A percentile compares a stretch with the other conserved stretches of the same genome.
Conservation (phyloP, 345 rosid genomes). For the Gossypium australe region DNA sequence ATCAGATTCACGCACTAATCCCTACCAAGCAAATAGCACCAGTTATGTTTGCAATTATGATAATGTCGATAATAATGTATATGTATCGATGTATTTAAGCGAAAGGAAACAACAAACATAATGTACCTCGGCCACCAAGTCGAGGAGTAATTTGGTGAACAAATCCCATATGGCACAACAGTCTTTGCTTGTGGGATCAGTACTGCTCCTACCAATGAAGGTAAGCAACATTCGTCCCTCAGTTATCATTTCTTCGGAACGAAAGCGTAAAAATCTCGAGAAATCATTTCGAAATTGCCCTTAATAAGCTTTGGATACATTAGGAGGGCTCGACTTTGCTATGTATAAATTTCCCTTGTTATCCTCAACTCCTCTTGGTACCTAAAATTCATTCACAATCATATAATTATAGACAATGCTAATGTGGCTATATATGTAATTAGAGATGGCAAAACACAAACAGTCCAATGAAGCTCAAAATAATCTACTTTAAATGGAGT, state of each 20-base stretch:
- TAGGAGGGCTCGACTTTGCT: neutral
- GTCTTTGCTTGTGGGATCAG: constrained; percentile 23
- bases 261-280: constrained; percentile 25
- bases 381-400: neutral
- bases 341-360: neutral
- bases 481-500: no score
- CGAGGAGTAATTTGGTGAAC: constrained; percentile 26
- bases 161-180: constrained; percentile 18
- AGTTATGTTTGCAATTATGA: no score
- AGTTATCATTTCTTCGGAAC: constrained; percentile 29
- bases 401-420: neutral
- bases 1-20: neutral
- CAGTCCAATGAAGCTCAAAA: no score
- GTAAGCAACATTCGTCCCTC: constrained; percentile 18
- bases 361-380: constrained; percentile 8
- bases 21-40: neutral
- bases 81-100: no score
- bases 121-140: constrained; percentile 16
- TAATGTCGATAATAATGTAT: no score
- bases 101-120: neutral
- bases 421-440: no score
- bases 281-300: constrained; percentile 28
- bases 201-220: constrained; percentile 30
- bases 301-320: neutral
- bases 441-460: no score